Percentiles rank a stretch among this genome's conserved stretches.
Evolutionary conservation across 495 filamentous ascomycete species (phyloP).

Genomic region (Pseudevernia furfuracea): DNA sequence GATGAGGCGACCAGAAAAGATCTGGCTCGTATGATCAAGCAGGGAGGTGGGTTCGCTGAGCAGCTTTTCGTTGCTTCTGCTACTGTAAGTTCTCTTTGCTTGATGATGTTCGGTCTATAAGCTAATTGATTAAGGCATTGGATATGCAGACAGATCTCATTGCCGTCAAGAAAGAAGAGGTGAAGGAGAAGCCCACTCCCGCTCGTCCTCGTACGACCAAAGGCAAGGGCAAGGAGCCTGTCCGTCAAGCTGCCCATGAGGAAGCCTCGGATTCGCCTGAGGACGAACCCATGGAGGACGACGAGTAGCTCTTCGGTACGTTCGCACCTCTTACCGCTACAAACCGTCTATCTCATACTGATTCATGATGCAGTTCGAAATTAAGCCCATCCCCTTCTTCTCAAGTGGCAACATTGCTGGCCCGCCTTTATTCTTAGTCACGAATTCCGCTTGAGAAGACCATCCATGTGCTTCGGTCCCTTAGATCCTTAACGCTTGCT

Average conservation of each 20-base stretch:
- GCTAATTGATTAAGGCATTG: slow-evolving; percentile 1
- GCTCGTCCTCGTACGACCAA: background rate
- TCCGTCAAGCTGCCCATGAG: background rate
- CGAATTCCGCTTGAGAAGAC: background rate
- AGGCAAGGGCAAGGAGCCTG: background rate
- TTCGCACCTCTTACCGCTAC: background rate
- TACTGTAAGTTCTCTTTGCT: slow-evolving; percentile 8
- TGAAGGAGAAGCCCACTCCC: background rate
- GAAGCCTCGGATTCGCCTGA: background rate
- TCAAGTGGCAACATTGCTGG: background rate
- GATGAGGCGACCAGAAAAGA: background rate
- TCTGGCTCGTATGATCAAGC: background rate
- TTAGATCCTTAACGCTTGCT: background rate
- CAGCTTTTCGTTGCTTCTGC: slow-evolving; percentile 14
- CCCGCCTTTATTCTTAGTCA: background rate
- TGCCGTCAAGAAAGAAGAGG: slow-evolving; percentile 1
- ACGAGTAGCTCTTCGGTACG: background rate
- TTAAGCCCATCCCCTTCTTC: background rate
- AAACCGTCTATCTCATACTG: background rate
- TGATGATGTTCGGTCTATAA: background rate
- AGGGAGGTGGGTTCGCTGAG: slow-evolving; percentile 11
- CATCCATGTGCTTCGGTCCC: background rate
- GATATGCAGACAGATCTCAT: background rate
- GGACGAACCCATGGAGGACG: background rate
- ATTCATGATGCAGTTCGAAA: background rate